Evolutionary conservation across 2,329 filamentous ascomycete genomes (phyloP), one percentile per base, ranked within the genome.

Genomic region (Myrmaecium sp.): DNA sequence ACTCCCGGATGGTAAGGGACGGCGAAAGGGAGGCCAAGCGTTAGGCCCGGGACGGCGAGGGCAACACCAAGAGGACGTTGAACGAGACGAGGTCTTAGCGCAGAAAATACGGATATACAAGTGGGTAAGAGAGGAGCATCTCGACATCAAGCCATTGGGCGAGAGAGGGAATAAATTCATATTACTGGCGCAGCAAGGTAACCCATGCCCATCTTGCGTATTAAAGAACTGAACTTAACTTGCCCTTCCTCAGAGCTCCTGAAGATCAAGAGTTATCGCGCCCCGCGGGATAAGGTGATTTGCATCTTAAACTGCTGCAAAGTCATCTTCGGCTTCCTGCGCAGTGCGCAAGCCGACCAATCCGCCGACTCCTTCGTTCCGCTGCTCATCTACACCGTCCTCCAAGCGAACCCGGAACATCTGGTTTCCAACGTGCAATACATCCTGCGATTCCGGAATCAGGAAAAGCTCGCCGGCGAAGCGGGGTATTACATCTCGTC

Each of bases 251-350:
- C 45, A 82, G 89, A 98, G 52, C 62, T 98, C 9, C 57, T 92
- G 19, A 98, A 98, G 51, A 94, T 98, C 44, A 92, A 86, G 44
- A 89, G 80, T 6, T 98, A 98, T 47, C 72, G 91, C 38, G 89
- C 89, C n/a, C 89, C 89, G 4, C 64, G 89, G 40, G 89, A 98
- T 59, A 98, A 98, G 54, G 89, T 98, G 29, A 95, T 98, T 26
- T 98, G 89, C 51, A 82, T 95, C 23, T 58, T 98, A 30, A 98
- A 98, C 54, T 94, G 84, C 57, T 98, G 89, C 68, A 98, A 98
- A 55, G 91, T 98, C 35, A 95, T 98, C 36, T 95, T 98, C 52
- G 89, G 86, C 11, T 70, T 93, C 25, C 60, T 98, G 27, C 84
- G 86, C 38, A 91, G 94, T 47, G 74, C 81, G 28, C 91, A 92